Evolutionary conservation across 2,329 filamentous ascomycete genomes (phyloP).

Genomic region (Cladophialophora immunda): DNA sequence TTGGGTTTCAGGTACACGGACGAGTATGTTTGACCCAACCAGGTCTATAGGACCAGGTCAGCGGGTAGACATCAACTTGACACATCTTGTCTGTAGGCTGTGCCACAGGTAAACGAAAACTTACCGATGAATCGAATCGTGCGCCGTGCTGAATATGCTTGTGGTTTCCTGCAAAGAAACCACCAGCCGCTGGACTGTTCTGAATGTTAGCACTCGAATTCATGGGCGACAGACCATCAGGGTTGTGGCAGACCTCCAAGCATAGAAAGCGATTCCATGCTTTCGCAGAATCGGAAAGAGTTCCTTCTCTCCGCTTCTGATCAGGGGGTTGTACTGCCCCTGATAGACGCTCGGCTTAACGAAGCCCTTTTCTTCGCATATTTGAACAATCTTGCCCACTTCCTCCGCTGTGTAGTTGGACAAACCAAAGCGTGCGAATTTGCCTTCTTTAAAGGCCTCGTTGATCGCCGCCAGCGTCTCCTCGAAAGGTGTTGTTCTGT

Average conservation of each 20-base stretch:
- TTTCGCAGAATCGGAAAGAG: slow-evolving; percentile 54
- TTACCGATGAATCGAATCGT: slow-evolving; percentile 4
- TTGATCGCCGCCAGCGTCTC: slow-evolving; percentile 53
- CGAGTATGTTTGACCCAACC: background rate
- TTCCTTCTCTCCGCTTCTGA: slow-evolving; percentile 52
- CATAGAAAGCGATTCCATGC: slow-evolving; percentile 54
- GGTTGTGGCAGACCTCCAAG: slow-evolving; percentile 43
- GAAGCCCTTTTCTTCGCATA: slow-evolving; percentile 53
- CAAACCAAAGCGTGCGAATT: slow-evolving; percentile 55
- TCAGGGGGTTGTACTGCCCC: slow-evolving; percentile 54
- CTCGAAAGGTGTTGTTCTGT: slow-evolving; percentile 51
- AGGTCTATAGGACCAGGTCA: background rate
- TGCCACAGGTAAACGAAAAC: background rate
- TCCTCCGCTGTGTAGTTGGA: slow-evolving; percentile 55
- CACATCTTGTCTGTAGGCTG: background rate
- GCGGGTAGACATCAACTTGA: background rate
- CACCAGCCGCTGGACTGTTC: slow-evolving; percentile 39
- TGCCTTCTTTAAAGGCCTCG: slow-evolving; percentile 49
- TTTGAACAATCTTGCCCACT: slow-evolving; percentile 51
- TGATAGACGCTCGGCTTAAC: slow-evolving; percentile 57
- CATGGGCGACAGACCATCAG: background rate
- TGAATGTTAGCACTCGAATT: background rate
- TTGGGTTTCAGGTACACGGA: slow-evolving; percentile 1
- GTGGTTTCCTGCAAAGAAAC: slow-evolving; percentile 42
- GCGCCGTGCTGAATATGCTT: background rate